These are phyloP conservation scores for Elsinoe batatas DNA, from an alignment of 2,329 filamentous ascomycete species.

Conservation along the genomic window DNA sequence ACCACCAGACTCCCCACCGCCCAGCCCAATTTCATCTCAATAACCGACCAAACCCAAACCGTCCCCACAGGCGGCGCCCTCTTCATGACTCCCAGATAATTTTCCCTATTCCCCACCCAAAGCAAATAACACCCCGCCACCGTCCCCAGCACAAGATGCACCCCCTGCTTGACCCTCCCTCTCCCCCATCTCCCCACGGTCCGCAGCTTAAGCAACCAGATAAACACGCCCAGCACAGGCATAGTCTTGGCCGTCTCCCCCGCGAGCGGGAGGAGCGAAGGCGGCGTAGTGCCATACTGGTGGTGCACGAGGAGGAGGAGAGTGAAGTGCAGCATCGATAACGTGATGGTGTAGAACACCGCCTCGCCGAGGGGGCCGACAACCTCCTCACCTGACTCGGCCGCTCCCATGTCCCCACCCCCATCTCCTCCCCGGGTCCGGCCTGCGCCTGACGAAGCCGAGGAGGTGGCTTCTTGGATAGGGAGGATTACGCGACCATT, in stretches of 20 bases:
- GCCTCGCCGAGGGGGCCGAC: conserved; percentile 40
- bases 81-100: conserved; percentile 87
- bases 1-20: conserved; percentile 48
- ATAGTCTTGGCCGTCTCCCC: conserved; percentile 51
- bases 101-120: conserved; percentile 65
- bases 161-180: conserved; percentile 34
- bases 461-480: neutral
- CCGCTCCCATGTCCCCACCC: conserved; percentile 24
- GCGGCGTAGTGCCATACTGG: conserved; percentile 45
- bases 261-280: conserved; percentile 27
- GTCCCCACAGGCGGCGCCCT: conserved; percentile 79
- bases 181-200: conserved; percentile 35
- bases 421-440: conserved; percentile 18
- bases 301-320: conserved; percentile 70
- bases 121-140: conserved; percentile 68
- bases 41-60: conserved; percentile 84
- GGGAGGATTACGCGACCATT: conserved; percentile 25
- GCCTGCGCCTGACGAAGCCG: neutral
- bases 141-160: conserved; percentile 56
- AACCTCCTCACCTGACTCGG: conserved; percentile 34
- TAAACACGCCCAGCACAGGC: conserved; percentile 36
- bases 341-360: conserved; percentile 43
- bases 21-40: conserved; percentile 67
- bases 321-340: conserved; percentile 66
- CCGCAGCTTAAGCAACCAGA: conserved; percentile 35